phyloP scores from a whole-genome alignment of 139 green algal species.

The Mychonastes homosphaera region DNA sequence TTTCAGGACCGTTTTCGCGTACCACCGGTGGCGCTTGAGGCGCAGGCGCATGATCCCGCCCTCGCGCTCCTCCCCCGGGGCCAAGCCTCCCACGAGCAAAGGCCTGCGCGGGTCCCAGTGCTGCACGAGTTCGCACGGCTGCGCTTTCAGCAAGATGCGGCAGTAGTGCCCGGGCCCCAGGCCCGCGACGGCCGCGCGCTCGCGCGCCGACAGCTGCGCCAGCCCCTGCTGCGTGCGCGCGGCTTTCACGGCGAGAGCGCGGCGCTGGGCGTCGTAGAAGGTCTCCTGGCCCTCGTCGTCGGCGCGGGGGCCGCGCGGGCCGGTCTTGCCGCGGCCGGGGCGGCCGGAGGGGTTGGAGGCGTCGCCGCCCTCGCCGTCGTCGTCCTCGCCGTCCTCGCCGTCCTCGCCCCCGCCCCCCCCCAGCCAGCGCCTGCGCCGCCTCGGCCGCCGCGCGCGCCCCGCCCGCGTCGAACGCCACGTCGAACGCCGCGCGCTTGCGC shows the following conservation, averaged over 20 bases:
- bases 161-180: constrained; percentile 47
- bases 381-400: constrained; percentile 26
- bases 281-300: constrained; percentile 56
- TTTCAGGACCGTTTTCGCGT: constrained; percentile 82
- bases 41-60: constrained; percentile 73
- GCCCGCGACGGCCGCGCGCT: constrained; percentile 75
- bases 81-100: constrained; percentile 78
- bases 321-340: constrained; percentile 9
- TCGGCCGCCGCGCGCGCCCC: constrained; percentile 14
- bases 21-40: constrained; percentile 67
- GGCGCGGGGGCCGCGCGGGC: constrained; percentile 1
- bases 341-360: not conserved
- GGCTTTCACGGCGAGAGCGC: constrained; percentile 58
- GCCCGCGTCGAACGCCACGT: constrained; percentile 29
- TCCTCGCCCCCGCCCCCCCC: constrained; percentile 15
- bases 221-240: constrained; percentile 51
- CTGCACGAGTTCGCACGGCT: constrained; percentile 76
- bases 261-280: constrained; percentile 83
- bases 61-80: constrained; percentile 60
- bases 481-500: constrained; percentile 74
- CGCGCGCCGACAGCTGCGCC: constrained; percentile 55
- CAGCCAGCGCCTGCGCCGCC: constrained; percentile 15
- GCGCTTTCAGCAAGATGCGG: not conserved
- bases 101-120: constrained; percentile 70
- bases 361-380: constrained; percentile 18